Base-by-base conservation (phyloP, 371 early-diverging fungal genomes). In the Mucor mucedo region DNA sequence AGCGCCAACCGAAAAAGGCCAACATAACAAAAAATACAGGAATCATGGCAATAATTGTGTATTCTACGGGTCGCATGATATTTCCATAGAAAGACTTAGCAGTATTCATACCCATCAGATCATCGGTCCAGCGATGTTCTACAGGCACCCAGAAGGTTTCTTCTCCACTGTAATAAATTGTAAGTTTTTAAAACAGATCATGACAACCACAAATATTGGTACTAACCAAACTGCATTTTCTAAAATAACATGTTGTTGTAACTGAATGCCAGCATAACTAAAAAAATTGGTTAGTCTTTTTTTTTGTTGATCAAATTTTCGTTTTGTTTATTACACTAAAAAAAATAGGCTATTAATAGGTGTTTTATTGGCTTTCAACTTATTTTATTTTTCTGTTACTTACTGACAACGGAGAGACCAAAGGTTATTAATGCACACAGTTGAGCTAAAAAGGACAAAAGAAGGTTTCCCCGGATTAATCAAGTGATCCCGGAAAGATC, bases 241-340 rank as follows among this genome's bases (percentile, higher is more conserved):
- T 32, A 82, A 60, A 38, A 82, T 82, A 58, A 82, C 69, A 53
- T 82, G 83, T 40, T 82, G 83, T 58, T 78, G 70, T 30, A 82
- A 69, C 52, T 82, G 83, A 45, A 82, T 82, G 10, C 76, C 80
- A 7, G 77, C 83, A 54, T 82, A 82, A 2, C 78, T 78, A 63
- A n/a, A 62, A 62, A 9, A 39, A 27, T 32, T 44, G 35, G 0
- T 35, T 35, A 35, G 35, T 35, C 35, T 35, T 6, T 42, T 4
- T 4, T 6, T 42, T 1, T 42, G 6, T 11, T 47, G 35, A 41
- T 45, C 8, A 5, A 44, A 30, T 35, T 48, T 32, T 21, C n/a
- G 8, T 44, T 44, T n/a, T 5, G 5, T 44, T 44, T 44, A 47
- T 29, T 16, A 35, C n/a, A 35, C 30, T 7, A n/a, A n/a, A 30